These are phyloP conservation scores for Graphium sp. DNA, from an alignment of 2,329 filamentous ascomycete genomes.

Conservation along the genomic window DNA sequence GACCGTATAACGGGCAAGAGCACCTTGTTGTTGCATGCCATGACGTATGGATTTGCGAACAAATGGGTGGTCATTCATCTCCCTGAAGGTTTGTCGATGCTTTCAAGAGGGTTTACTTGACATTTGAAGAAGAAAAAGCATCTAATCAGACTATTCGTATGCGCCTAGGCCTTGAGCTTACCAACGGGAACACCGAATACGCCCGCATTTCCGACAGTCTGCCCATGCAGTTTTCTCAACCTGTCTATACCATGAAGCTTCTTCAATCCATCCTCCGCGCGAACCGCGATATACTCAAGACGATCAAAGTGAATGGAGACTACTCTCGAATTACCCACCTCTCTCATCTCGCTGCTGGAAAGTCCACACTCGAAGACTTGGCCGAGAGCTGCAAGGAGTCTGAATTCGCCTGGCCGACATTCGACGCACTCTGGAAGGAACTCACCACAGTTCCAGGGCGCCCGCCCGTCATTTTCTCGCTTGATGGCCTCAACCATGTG, in stretches of 20 bases:
- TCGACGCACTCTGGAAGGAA: conserved; percentile 68
- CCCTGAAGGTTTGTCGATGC: conserved; percentile 54
- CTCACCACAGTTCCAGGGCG: conserved; percentile 35
- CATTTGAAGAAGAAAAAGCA: too few species aligned
- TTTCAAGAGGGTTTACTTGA: too few species aligned
- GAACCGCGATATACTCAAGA: conserved; percentile 48
- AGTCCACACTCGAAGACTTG: conserved; percentile 51
- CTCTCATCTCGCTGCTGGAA: conserved; percentile 39
- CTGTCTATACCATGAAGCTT: conserved; percentile 57
- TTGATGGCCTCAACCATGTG: conserved; percentile 69
- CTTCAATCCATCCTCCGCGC: conserved; percentile 57
- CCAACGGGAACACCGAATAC: conserved; percentile 69
- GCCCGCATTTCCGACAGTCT: conserved; percentile 43
- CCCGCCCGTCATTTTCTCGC: conserved; percentile 49
- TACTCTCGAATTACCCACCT: conserved; percentile 25
- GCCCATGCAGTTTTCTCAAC: conserved; percentile 56
- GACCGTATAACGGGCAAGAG: conserved; percentile 71
- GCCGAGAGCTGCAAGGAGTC: conserved; percentile 55
- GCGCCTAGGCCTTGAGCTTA: conserved; percentile 71
- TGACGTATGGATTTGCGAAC: conserved; percentile 66
- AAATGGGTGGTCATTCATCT: conserved; percentile 81
- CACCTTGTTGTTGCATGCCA: conserved; percentile 66
- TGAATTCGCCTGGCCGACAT: conserved; percentile 65
- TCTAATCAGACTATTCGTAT: too few species aligned
- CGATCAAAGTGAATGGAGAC: conserved; percentile 23